phyloP scores from a whole-genome alignment of 2,329 filamentous ascomycete genomes.

The Ophiocordyceps australis region DNA sequence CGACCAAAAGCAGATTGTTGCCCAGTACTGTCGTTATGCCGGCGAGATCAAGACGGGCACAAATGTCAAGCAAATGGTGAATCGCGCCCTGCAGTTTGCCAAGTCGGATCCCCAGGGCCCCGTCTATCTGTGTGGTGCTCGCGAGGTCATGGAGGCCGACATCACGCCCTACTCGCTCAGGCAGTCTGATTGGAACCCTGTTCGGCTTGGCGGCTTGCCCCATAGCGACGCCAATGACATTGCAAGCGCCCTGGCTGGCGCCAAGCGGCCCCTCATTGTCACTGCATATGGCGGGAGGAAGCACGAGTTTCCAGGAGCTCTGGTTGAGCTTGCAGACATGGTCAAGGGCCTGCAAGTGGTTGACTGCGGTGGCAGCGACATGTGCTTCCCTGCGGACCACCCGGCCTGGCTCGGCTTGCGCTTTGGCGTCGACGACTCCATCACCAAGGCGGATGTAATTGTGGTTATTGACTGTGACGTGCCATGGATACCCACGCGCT shows the following conservation, averaged over 20 bases:
- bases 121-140: conserved; percentile 59
- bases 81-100: conserved; percentile 68
- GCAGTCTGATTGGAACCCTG: conserved; percentile 51
- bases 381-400: conserved; percentile 63
- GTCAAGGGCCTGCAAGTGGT: conserved; percentile 53
- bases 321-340: conserved; percentile 49
- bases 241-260: conserved; percentile 41
- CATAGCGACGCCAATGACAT: conserved; percentile 36
- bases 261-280: conserved; percentile 49
- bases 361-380: conserved; percentile 62
- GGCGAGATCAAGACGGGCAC: conserved; percentile 69
- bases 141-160: conserved; percentile 77
- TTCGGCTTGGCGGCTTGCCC: conserved; percentile 45
- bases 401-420: conserved; percentile 50
- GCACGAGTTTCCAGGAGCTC: conserved; percentile 36
- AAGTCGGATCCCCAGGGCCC: conserved; percentile 61
- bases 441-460: conserved; percentile 67
- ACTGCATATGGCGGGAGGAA: conserved; percentile 58
- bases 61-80: conserved; percentile 82
- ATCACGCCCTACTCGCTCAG: conserved; percentile 53
- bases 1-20: conserved; percentile 63
- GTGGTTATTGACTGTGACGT: conserved; percentile 79
- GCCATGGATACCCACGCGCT: conserved; percentile 76
- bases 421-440: conserved; percentile 55
- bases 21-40: conserved; percentile 71